Evolutionary conservation across 2,329 filamentous ascomycete genomes (phyloP), one percentile per base, ranked within the genome.

Genomic region (Fusarium succisae): DNA sequence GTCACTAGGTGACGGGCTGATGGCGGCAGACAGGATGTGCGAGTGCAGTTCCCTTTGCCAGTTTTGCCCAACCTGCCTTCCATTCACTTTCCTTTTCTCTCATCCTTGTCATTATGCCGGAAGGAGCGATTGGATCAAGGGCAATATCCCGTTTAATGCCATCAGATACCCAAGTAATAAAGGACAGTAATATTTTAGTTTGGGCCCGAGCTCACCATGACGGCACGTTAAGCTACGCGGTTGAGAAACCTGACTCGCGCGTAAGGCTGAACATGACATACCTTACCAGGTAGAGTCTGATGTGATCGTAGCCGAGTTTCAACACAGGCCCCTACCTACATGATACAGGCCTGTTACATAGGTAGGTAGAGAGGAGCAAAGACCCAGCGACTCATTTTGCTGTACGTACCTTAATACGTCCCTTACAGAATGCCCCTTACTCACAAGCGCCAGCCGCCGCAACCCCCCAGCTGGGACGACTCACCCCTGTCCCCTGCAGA

Each of bases 391-490:
- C 35, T 64, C 39, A 50, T 37, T 47, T 26, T 18, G 10, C 32
- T 26, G 50, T 38, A 37, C 50, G 17, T 26, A 11, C 55, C 43
- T 45, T 12, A 28, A 43, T 41, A 28, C 44, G 26, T 30, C 26
- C 50, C 38, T 45, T 24, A 26, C 53, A 37, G 39, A 26, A 26
- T 45, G 28, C n/a, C n/a, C 62, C 51, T 53, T 45, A 18, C 55
- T 44, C 51, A 70, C 32, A 67, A 35, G 59, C 64, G 35, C 59
- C 57, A 63, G 51, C 51, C 64, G 64, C 56, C 44, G n/a, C 24
- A 26, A 24, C 20, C 30, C 59, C 26, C 62, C 54, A 28, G 54
- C 37, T 30, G 39, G 57, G 60, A 18, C 26, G 47, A 48, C 22
- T 24, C 18, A 70, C 28, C 68, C 56, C 22, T 48, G 63, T 44